Percentiles rank a stretch among this genome's conserved stretches.
These are phyloP conservation scores for Neurospora sp. DNA, from an alignment of 495 filamentous ascomycete species.

Conservation along the genomic window DNA sequence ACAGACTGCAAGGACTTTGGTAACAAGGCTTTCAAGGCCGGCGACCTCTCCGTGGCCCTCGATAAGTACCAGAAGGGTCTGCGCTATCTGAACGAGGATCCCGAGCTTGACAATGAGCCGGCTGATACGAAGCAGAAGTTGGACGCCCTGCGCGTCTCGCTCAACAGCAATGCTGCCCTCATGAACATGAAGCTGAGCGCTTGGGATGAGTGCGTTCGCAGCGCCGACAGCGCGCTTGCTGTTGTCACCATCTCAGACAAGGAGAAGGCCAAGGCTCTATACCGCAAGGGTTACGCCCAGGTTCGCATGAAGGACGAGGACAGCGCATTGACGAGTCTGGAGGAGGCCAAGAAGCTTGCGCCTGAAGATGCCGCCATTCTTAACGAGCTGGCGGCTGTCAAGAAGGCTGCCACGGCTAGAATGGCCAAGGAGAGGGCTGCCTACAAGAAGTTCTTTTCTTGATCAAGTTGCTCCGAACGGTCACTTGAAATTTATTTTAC, in stretches of 20 bases:
- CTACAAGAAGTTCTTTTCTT: conserved; percentile 77
- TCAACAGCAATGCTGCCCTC: conserved; percentile 32
- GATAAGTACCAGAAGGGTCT: conserved; percentile 98
- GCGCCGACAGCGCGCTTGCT: conserved; percentile 65
- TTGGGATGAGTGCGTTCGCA: conserved; percentile 56
- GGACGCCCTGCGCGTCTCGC: conserved; percentile 45
- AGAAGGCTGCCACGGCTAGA: conserved; percentile 61
- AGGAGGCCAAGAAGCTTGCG: conserved; percentile 61
- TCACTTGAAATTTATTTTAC: neutral
- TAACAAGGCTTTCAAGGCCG: conserved; percentile 81
- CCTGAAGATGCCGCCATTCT: conserved; percentile 67
- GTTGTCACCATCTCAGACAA: conserved; percentile 54
- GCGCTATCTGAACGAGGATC: conserved; percentile 86
- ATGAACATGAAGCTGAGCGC: conserved; percentile 69
- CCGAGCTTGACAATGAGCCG: conserved; percentile 58
- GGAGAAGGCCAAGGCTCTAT: conserved; percentile 83
- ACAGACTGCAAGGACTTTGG: conserved; percentile 85
- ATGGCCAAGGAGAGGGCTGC: conserved; percentile 80
- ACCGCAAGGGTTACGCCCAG: conserved; percentile 66
- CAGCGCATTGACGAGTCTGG: conserved; percentile 64
- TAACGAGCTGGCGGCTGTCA: conserved; percentile 65
- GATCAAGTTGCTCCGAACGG: neutral
- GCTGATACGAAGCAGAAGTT: conserved; percentile 56
- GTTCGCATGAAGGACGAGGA: conserved; percentile 79
- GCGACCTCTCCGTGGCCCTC: conserved; percentile 58